phyloP scores from a whole-genome alignment of 805 yeast genomes.

The Candida xiaguanensis region DNA sequence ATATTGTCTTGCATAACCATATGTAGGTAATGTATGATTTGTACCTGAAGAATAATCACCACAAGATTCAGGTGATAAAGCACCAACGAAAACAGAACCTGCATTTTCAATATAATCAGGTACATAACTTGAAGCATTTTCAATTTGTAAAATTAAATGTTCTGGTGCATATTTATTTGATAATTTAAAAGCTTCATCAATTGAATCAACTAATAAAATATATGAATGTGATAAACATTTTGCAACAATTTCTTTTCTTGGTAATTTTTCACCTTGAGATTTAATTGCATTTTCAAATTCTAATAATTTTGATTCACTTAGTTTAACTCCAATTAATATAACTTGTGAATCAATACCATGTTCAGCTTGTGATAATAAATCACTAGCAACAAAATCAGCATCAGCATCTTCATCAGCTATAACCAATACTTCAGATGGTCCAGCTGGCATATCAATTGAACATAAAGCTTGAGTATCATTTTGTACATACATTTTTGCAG shows the following conservation, averaged over 20 bases:
- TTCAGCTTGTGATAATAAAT: conserved; percentile 95
- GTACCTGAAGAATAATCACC: conserved; percentile 99
- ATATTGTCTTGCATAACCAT: conserved; percentile 96
- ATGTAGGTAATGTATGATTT: conserved; percentile 96
- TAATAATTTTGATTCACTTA: conserved; percentile 55
- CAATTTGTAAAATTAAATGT: conserved; percentile 89
- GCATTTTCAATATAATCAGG: conserved; percentile 78
- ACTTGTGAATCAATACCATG: conserved; percentile 99
- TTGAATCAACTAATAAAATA: conserved; percentile 62
- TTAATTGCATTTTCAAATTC: conserved; percentile 81
- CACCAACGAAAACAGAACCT: conserved; percentile 95
- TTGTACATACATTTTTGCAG: conserved; percentile 96
- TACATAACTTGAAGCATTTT: conserved; percentile 71
- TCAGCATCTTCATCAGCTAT: conserved; percentile 85
- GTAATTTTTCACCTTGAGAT: conserved; percentile 75
- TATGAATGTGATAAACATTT: conserved; percentile 90
- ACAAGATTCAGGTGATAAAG: conserved; percentile 94
- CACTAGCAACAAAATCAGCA: conserved; percentile 96
- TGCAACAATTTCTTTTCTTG: conserved; percentile 91
- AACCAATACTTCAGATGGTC: conserved; percentile 98
- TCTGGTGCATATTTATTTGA: conserved; percentile 96
- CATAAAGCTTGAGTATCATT: conserved; percentile 94
- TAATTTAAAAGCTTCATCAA: conserved; percentile 80
- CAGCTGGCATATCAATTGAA: conserved; percentile 99
- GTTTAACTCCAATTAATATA: conserved; percentile 76